A percentile compares a stretch with the other conserved stretches of the same genome.
These are phyloP conservation scores for Trichoderma sp. DNA, from an alignment of 2,329 filamentous ascomycete species.

Conservation along the genomic window DNA sequence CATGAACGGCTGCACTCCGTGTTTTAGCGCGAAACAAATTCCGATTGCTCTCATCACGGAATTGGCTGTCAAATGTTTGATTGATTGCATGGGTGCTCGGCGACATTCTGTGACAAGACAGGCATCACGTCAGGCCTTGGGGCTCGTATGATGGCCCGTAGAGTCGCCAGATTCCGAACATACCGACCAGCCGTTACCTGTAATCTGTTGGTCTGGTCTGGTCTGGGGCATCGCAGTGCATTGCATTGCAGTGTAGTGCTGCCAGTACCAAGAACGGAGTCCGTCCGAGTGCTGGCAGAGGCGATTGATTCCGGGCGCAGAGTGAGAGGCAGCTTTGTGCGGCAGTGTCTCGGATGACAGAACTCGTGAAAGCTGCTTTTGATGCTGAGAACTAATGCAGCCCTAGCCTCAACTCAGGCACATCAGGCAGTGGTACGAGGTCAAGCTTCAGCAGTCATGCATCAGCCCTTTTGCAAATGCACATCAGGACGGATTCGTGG, in stretches of 20 bases:
- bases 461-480: neutral
- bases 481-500: neutral
- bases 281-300: neutral
- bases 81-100: neutral
- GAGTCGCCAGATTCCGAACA: neutral
- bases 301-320: neutral
- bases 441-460: neutral
- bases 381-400: neutral
- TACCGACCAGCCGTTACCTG: neutral
- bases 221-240: neutral
- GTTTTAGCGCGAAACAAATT: neutral
- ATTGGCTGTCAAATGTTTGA: neutral
- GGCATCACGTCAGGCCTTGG: neutral
- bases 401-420: neutral
- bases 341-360: neutral
- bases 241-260: neutral
- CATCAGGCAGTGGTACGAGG: neutral
- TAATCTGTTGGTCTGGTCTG: neutral
- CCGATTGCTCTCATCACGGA: neutral
- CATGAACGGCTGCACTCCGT: neutral
- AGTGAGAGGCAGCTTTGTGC: too few relatives aligned
- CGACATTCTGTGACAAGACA: neutral
- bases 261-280: neutral
- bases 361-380: neutral
- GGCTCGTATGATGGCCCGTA: neutral